These are phyloP conservation scores for Fraxinus angustifolia DNA, from an alignment of 305 asterid species.

Conservation along the genomic window DNA sequence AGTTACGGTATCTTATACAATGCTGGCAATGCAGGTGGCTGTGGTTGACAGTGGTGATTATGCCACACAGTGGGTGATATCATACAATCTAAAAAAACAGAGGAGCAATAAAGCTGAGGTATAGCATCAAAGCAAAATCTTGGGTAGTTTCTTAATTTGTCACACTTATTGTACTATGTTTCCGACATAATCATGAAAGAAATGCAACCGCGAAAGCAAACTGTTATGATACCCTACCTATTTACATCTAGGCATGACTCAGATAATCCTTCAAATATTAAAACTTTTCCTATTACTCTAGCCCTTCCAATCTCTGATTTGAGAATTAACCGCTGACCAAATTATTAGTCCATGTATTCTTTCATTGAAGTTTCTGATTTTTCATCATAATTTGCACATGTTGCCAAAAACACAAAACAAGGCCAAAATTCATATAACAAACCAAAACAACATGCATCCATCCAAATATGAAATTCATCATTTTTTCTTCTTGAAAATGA, in stretches of 20 bases:
- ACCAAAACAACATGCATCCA: background rate
- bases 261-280: background rate
- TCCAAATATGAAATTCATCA: background rate
- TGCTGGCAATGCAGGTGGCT: background rate
- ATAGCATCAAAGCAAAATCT: background rate
- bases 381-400: background rate
- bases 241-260: background rate
- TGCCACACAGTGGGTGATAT: background rate
- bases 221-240: background rate
- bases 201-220: background rate
- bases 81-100: background rate
- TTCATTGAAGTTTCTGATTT: background rate
- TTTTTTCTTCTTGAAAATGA: background rate
- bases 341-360: background rate
- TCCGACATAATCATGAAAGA: background rate
- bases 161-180: background rate
- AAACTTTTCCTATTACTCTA: background rate
- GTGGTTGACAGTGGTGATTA: background rate
- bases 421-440: background rate
- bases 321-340: background rate
- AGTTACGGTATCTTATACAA: background rate
- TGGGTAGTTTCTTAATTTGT: background rate
- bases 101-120: background rate
- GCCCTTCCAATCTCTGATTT: background rate
- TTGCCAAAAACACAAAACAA: background rate